A percentile compares a stretch with the other conserved stretches of the same genome.
These are phyloP conservation scores for Fusarium algeriense DNA, from an alignment of 2,329 filamentous ascomycete species.

Conservation along the genomic window DNA sequence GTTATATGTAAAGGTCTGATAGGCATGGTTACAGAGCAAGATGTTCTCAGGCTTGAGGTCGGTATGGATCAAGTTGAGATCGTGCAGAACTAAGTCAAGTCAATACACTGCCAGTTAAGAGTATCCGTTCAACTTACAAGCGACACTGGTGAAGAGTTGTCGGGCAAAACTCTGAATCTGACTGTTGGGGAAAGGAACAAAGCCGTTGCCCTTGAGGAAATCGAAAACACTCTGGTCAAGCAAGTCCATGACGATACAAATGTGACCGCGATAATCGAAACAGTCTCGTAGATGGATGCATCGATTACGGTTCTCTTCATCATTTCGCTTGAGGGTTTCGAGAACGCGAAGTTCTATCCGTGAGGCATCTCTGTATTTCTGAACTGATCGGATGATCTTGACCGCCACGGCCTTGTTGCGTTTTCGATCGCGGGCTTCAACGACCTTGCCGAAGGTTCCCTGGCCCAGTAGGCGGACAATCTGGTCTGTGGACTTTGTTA, in stretches of 20 bases:
- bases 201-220: slow-evolving; percentile 94
- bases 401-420: slow-evolving; percentile 87
- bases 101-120: slow-evolving; percentile 6
- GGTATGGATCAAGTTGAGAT: slow-evolving; percentile 97
- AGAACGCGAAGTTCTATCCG: slow-evolving; percentile 94
- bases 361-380: slow-evolving; percentile 97
- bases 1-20: slow-evolving; percentile 79
- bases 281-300: slow-evolving; percentile 97
- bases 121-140: slow-evolving; percentile 74
- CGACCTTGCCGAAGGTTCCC: slow-evolving; percentile 98
- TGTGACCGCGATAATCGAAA: slow-evolving; percentile 97
- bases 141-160: slow-evolving; percentile 97
- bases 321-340: slow-evolving; percentile 91
- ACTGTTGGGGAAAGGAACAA: slow-evolving; percentile 97
- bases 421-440: slow-evolving; percentile 86
- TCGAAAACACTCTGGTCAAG: slow-evolving; percentile 98
- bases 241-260: slow-evolving; percentile 83
- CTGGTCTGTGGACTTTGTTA: slow-evolving; percentile 71
- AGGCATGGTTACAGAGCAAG: slow-evolving; percentile 72
- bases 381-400: slow-evolving; percentile 98
- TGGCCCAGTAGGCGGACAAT: slow-evolving; percentile 92
- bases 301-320: slow-evolving; percentile 90
- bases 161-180: slow-evolving; percentile 98
- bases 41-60: slow-evolving; percentile 80
- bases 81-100: slow-evolving; percentile 80